Conservation (phyloP, 1,284 basidiomycete genomes). For the Boletellus deceptivus region DNA sequence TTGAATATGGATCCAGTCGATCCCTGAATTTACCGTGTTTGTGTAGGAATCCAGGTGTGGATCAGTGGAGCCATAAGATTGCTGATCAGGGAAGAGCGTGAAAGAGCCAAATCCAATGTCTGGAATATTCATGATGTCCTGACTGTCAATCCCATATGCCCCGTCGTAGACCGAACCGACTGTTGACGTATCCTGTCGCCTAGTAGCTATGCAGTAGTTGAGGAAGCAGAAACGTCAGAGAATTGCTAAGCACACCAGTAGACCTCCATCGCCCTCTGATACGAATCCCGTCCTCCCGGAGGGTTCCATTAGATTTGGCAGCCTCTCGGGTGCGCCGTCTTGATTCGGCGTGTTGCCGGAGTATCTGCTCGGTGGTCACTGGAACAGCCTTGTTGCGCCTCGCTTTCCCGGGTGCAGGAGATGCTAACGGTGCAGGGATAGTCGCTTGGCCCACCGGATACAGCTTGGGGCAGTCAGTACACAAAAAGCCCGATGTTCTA, state of each 20-base stretch:
- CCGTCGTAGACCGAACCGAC: conserved; percentile 57
- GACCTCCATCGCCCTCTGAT: conserved; percentile 63
- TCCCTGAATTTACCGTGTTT: conserved; percentile 48
- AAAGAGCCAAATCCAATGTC: conserved; percentile 56
- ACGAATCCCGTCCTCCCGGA: conserved; percentile 40
- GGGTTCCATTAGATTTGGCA: conserved; percentile 27
- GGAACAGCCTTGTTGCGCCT: conserved; percentile 38
- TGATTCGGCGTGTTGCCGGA: conserved; percentile 46
- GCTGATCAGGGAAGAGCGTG: conserved; percentile 68
- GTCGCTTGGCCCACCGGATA: conserved; percentile 40
- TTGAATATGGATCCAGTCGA: conserved; percentile 55
- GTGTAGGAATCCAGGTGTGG: conserved; percentile 49
- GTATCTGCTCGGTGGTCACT: conserved; percentile 43
- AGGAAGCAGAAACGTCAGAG: neutral
- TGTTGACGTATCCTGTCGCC: conserved; percentile 39
- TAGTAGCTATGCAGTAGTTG: conserved; percentile 37
- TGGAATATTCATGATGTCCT: conserved; percentile 60
- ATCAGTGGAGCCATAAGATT: conserved; percentile 46
- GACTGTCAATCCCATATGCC: conserved; percentile 60
- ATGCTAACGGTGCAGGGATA: conserved; percentile 39
- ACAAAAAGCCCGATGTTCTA: conserved; percentile 60
- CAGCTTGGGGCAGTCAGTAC: conserved; percentile 54
- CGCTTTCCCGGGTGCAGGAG: conserved; percentile 32
- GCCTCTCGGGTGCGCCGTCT: conserved; percentile 36
- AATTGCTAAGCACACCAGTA: conserved; percentile 38